These are phyloP conservation scores for Lasiodiplodia sp. DNA, from an alignment of 2,329 filamentous ascomycete genomes.

Conservation along the genomic window DNA sequence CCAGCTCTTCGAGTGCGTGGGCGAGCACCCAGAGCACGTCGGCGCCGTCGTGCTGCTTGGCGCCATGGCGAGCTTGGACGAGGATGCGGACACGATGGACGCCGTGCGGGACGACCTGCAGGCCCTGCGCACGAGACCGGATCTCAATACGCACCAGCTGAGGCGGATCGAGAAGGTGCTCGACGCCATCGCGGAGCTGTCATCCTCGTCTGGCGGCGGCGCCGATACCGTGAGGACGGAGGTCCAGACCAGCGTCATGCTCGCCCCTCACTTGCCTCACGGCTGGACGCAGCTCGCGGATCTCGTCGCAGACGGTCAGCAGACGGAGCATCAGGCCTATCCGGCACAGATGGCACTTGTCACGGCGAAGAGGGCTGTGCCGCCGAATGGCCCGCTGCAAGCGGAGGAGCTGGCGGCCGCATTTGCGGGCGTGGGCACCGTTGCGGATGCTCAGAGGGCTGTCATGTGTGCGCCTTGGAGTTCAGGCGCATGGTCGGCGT, in stretches of 20 bases:
- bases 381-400: slow-evolving; percentile 72
- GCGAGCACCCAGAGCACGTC: slow-evolving; percentile 76
- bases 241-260: slow-evolving; percentile 78
- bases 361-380: slow-evolving; percentile 77
- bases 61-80: slow-evolving; percentile 81
- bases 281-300: slow-evolving; percentile 81
- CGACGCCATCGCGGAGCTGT: slow-evolving; percentile 72
- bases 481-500: slow-evolving; percentile 67
- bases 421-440: slow-evolving; percentile 75
- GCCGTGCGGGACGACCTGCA: slow-evolving; percentile 83
- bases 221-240: slow-evolving; percentile 62
- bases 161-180: slow-evolving; percentile 76
- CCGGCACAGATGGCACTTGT: slow-evolving; percentile 80
- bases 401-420: slow-evolving; percentile 75
- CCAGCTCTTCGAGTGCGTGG: slow-evolving; percentile 81
- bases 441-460: slow-evolving; percentile 77
- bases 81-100: slow-evolving; percentile 78
- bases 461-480: slow-evolving; percentile 85
- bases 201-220: slow-evolving; percentile 36
- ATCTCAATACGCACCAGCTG: slow-evolving; percentile 69
- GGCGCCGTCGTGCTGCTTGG: slow-evolving; percentile 82
- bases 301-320: neutral
- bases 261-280: slow-evolving; percentile 78
- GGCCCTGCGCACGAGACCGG: slow-evolving; percentile 71
- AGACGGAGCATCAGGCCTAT: slow-evolving; percentile 49